Evolutionary conservation across 345 rosid genomes (phyloP), one percentile per base, ranked within the genome.

Genomic region (Heritiera fomes): DNA sequence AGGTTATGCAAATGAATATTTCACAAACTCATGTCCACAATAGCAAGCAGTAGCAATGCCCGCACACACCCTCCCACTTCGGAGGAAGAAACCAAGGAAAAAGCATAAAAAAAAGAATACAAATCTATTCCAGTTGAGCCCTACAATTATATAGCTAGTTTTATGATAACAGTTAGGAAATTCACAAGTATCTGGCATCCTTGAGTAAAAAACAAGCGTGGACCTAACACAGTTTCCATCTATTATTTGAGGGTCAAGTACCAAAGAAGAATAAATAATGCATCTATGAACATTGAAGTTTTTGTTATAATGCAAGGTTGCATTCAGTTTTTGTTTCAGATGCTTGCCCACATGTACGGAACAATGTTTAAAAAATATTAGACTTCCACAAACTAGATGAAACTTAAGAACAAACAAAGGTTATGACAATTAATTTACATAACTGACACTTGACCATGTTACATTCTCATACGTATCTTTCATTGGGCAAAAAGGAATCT

Each of bases 1-100:
- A 86, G 41, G 40, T 32, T 13, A 70, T 13, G 64, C 50, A 81
- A 34, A 73, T n/a, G 28, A 71, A 58, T 70, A 49, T 56, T 47
- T 70, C 71, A 68, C 47, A 71, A 75, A 49, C 75, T 73, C 58
- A 82, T 55, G 56, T 32, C 38, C 13, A 46, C 13, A 55, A 58
- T 28, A 65, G 34, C 13, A 20, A 4, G 65, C 67, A n/a, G 7
- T 28, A 74, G 67, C 77, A 11, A 41, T 55, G 18, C 41, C 23
- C 41, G 1, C 28, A 23, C 53, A n/a, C 12, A 11, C 5, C 56
- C 50, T 18, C 32, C 32, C 46, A 28, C 58, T 50, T 10, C 34
- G 32, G 17, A 75, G 38, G 46, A 49, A 62, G 17, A 76, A 63
- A 52, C n/a, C n/a, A 13, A 46, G 47, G 28, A 20, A 50, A 23